Conservation (phyloP, 352 stramenopile species). For the Stramenopiles sp. region DNA sequence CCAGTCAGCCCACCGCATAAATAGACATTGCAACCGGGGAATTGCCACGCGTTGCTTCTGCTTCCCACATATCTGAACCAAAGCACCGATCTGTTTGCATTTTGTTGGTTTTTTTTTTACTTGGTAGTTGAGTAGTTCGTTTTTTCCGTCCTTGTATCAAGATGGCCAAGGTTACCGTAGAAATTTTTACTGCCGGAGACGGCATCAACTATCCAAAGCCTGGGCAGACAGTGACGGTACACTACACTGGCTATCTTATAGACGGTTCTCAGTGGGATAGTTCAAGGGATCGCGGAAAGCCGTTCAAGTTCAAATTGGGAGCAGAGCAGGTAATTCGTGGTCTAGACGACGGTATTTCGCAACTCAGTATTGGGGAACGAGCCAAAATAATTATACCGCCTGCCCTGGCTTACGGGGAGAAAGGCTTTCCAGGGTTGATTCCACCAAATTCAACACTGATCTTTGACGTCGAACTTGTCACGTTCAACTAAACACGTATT, state of each 20-base stretch:
- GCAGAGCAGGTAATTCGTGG: constrained; percentile 62
- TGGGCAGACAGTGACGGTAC: constrained; percentile 55
- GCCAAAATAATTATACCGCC: constrained; percentile 57
- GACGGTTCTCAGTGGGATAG: constrained; percentile 28
- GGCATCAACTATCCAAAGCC: constrained; percentile 63
- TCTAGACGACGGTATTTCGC: constrained; percentile 41
- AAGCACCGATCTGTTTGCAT: no score
- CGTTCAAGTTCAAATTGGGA: constrained; percentile 65
- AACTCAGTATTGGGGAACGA: constrained; percentile 52
- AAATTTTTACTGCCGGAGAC: constrained; percentile 64
- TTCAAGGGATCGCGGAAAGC: constrained; percentile 47
- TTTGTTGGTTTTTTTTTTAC: no score
- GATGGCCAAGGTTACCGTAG: constrained; percentile 47
- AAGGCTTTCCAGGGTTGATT: constrained; percentile 51
- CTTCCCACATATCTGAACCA: no score
- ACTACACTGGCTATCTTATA: constrained; percentile 53
- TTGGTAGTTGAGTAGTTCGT: no score
- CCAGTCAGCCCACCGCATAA: no score
- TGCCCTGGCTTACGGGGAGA: constrained; percentile 53
- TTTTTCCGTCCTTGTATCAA: constrained; percentile 16
- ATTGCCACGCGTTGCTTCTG: no score
- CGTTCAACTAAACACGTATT: constrained; percentile 23
- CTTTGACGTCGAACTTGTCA: constrained; percentile 51
- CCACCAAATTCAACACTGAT: constrained; percentile 44
- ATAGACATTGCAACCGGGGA: no score